These are phyloP conservation scores for Fusarium subtropicale DNA, from an alignment of 2,329 filamentous ascomycete species.

Conservation along the genomic window DNA sequence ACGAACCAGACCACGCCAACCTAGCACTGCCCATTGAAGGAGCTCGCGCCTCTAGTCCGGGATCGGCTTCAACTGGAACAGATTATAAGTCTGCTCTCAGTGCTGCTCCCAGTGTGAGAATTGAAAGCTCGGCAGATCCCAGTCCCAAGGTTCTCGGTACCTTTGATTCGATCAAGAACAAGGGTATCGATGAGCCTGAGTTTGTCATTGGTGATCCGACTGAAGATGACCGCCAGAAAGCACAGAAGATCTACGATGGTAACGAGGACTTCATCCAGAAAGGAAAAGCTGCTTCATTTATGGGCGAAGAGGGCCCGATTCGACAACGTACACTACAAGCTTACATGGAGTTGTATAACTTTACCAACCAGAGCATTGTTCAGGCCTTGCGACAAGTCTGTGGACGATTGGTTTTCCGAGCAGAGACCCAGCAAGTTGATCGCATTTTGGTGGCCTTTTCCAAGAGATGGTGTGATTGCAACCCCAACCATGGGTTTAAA, in stretches of 20 bases:
- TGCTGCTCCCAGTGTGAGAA: constrained; percentile 57
- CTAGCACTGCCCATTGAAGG: constrained; percentile 59
- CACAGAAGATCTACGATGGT: constrained; percentile 85
- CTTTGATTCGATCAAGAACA: constrained; percentile 51
- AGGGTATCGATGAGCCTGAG: constrained; percentile 68
- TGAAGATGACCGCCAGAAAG: constrained; percentile 79
- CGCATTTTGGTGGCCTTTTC: constrained; percentile 92
- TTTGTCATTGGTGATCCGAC: constrained; percentile 69
- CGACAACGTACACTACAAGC: constrained; percentile 72
- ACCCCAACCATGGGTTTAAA: constrained; percentile 93
- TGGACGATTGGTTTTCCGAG: constrained; percentile 82
- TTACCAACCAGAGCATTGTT: constrained; percentile 82
- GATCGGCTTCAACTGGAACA: constrained; percentile 54
- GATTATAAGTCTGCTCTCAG: constrained; percentile 59
- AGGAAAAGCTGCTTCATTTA: constrained; percentile 85
- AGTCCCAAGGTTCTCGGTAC: constrained; percentile 52
- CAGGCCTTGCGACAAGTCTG: constrained; percentile 83
- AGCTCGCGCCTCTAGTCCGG: constrained; percentile 50
- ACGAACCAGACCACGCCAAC: constrained; percentile 50
- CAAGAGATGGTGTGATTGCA: constrained; percentile 91
- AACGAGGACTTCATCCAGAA: constrained; percentile 84
- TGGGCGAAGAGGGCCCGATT: constrained; percentile 78
- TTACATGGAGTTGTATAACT: constrained; percentile 95
- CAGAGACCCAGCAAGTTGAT: constrained; percentile 96
- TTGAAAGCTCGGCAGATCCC: constrained; percentile 56